Percentiles rank a stretch among this genome's conserved stretches.
phyloP scores from a whole-genome alignment of 768 basidiomycete genomes.

The Russula sp. region DNA sequence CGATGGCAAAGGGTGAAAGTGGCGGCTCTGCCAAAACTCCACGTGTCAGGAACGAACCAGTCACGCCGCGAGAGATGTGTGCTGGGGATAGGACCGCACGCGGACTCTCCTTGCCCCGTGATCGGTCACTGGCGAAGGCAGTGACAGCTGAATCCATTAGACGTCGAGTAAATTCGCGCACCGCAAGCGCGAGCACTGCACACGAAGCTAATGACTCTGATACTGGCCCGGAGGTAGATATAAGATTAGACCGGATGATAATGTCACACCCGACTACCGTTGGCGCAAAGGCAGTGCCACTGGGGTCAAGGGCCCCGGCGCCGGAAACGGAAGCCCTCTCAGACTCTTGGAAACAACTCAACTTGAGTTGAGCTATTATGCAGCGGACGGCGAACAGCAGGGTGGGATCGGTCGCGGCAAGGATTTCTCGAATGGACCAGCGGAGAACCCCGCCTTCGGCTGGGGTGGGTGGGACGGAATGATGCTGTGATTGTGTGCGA shows the following conservation, averaged over 20 bases:
- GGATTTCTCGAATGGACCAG: slow-evolving; percentile 30
- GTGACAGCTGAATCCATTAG: slow-evolving; percentile 19
- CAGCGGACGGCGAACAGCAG: slow-evolving; percentile 33
- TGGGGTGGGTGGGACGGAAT: background rate
- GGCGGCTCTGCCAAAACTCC: background rate
- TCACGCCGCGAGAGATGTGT: slow-evolving; percentile 22
- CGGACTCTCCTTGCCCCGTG: background rate
- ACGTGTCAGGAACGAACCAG: slow-evolving; percentile 21
- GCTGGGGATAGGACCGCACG: slow-evolving; percentile 11
- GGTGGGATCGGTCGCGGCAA: slow-evolving; percentile 35
- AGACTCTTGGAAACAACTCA: slow-evolving; percentile 16
- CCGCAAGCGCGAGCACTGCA: slow-evolving; percentile 23
- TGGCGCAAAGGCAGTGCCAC: slow-evolving; percentile 9
- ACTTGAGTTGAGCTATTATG: slow-evolving; percentile 11
- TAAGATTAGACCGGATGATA: background rate
- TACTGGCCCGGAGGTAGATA: background rate
- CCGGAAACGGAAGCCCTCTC: background rate
- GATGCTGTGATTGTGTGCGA: slow-evolving; percentile 12
- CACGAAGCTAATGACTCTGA: slow-evolving; percentile 6
- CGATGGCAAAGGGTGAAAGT: slow-evolving; percentile 4
- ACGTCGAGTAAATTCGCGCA: slow-evolving; percentile 21
- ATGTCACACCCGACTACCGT: background rate
- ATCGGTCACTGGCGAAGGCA: slow-evolving; percentile 9
- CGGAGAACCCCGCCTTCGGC: background rate
- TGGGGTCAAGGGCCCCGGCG: slow-evolving; percentile 1